Base-by-base conservation (phyloP, 192 early-diverging fungal species). In the Coemansia reversa region DNA sequence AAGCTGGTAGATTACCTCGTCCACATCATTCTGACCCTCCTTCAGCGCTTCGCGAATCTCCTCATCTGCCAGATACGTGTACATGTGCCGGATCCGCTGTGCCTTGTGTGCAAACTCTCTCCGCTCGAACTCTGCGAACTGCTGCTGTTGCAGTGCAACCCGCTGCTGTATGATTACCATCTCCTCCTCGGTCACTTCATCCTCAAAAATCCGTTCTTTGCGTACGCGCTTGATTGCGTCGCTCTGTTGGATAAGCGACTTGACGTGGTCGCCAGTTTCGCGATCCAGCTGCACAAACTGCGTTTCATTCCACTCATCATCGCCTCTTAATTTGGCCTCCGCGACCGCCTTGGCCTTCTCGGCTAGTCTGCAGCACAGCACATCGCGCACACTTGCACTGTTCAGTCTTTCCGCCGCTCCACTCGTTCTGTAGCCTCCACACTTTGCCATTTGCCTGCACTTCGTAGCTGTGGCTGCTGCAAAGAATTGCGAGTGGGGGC, bases 141-240 rank as follows among this genome's bases (percentile, higher is more conserved):
- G 92, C 62, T 86, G 86, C 63, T 93, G 95, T 66, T 96, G 94
- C 51, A 97, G 83, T 19, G 90, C 93, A 11, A 97, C 90, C 7
- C 94, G 85, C 74, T 93, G 87, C 67, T 94, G 85, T 74, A 97
- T 97, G 64, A 97, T 92, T 50, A 86, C 86, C 86, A 86, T 86
- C 72, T 97, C 95, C 45, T 90, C 87, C 66, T 91, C 90, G 1
- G 95, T 97, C 25, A 95, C 89, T 74, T 94, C 92, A 56, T 94
- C 87, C 64, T 88, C 83, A 76, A 97, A 97, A 2, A 97, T 88
- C 39, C 91, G 88, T 60, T 93, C 90, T 69, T 94, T 95, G 45
- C 90, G 87, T 55, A 91, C 85, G 9, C 82, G 87, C 69, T 84
- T 86, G 69, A 92, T 91, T 32, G 79, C 79, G 28, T 89, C 87